These are phyloP conservation scores for Hygrophila difformis DNA, from an alignment of 257 asterid genomes.

Conservation along the genomic window DNA sequence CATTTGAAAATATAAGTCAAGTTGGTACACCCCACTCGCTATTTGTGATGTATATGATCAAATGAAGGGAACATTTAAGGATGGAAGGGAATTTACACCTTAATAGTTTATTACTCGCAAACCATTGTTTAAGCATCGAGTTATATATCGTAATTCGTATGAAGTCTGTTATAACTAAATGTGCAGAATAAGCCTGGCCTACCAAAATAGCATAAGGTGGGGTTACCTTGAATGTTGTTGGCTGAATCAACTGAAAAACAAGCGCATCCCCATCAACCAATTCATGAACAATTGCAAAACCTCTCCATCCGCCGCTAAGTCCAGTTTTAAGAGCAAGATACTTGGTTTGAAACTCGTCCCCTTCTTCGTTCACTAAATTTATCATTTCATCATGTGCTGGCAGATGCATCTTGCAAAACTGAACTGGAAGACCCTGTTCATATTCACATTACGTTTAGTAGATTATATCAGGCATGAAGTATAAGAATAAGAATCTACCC, in stretches of 20 bases:
- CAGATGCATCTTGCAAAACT: constrained; percentile 39
- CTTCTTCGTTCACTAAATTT: constrained; percentile 43
- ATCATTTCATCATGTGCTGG: constrained; percentile 28
- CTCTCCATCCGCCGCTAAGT: constrained; percentile 81
- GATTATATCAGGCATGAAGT: background rate
- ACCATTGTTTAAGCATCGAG: too few relatives aligned
- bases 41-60: too few relatives aligned
- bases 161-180: too few relatives aligned
- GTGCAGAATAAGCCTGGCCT: too few relatives aligned
- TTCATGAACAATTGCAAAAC: constrained; percentile 41
- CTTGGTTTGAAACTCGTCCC: constrained; percentile 24
- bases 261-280: constrained; percentile 57
- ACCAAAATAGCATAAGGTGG: background rate
- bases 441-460: background rate
- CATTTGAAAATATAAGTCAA: too few relatives aligned
- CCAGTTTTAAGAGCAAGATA: constrained; percentile 41
- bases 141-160: too few relatives aligned
- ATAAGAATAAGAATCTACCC: background rate
- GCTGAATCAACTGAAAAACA: constrained; percentile 45
- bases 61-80: too few relatives aligned
- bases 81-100: too few relatives aligned
- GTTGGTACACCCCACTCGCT: too few relatives aligned
- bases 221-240: constrained; percentile 43
- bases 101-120: too few relatives aligned
- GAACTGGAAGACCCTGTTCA: constrained; percentile 41